These are phyloP conservation scores for Ceratonia siliqua DNA, from an alignment of 306 rosid genomes.

Conservation along the genomic window DNA sequence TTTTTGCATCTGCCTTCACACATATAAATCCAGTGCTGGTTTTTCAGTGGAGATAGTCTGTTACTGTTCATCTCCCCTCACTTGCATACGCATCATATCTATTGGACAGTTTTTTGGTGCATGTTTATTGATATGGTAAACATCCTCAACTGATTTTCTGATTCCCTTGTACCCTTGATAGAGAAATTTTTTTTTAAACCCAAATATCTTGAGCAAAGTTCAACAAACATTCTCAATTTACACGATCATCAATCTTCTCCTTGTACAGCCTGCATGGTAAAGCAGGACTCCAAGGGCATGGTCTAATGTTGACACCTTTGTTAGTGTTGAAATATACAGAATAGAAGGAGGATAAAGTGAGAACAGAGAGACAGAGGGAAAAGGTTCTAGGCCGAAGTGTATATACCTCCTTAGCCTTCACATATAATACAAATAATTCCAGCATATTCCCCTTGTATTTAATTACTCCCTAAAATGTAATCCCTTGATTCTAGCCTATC, in stretches of 20 bases:
- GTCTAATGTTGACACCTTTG: conserved; percentile 8
- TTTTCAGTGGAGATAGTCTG: conserved; percentile 9
- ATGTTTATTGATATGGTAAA: background rate
- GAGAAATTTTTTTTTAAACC: conserved; percentile 1
- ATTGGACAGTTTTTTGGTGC: background rate
- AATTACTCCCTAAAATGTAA: too few species aligned
- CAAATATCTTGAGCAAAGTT: conserved; percentile 17
- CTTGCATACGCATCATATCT: background rate
- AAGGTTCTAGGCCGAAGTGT: too few species aligned
- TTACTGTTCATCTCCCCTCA: conserved; percentile 3
- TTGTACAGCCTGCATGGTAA: background rate
- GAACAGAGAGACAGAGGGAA: too few species aligned
- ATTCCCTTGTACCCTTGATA: background rate
- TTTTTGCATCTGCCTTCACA: background rate
- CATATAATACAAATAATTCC: too few species aligned
- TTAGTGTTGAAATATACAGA: background rate
- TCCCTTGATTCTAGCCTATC: too few species aligned
- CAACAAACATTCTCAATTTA: conserved; percentile 11
- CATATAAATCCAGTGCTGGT: background rate
- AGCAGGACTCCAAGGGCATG: background rate
- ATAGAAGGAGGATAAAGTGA: too few species aligned
- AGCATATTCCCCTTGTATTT: too few species aligned
- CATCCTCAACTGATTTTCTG: background rate
- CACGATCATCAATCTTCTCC: background rate
- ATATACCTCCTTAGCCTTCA: too few species aligned